Conservation (phyloP, 208 protist genomes). For the Trypanosoma brucei region DNA sequence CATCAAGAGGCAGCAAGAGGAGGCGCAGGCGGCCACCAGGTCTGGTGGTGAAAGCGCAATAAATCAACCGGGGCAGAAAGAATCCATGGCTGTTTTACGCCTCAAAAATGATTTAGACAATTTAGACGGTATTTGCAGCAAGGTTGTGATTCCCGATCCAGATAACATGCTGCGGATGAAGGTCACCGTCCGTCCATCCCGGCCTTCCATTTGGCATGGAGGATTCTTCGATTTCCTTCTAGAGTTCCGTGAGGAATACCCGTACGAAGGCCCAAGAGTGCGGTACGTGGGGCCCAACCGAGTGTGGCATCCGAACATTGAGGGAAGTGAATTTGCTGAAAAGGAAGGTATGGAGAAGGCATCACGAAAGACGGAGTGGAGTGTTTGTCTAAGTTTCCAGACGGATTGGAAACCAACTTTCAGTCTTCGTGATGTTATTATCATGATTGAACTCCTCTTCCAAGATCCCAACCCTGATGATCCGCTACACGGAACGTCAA, state of each 20-base stretch:
- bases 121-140: conserved; percentile 46
- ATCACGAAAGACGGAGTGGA: conserved; percentile 30
- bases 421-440: conserved; percentile 66
- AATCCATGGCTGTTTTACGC: conserved; percentile 38
- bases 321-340: conserved; percentile 53
- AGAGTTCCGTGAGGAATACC: conserved; percentile 66
- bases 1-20: conserved; percentile 25
- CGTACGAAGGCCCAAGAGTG: conserved; percentile 76
- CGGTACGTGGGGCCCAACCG: conserved; percentile 64
- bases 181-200: conserved; percentile 33
- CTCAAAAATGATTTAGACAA: conserved; percentile 61
- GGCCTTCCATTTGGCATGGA: conserved; percentile 54
- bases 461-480: conserved; percentile 75
- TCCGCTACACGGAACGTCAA: conserved; percentile 63
- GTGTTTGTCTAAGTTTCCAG: conserved; percentile 84
- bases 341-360: neutral
- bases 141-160: conserved; percentile 33
- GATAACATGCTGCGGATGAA: conserved; percentile 47
- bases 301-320: conserved; percentile 89
- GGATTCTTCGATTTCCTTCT: conserved; percentile 70
- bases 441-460: conserved; percentile 80
- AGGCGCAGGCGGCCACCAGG: conserved; percentile 3
- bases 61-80: conserved; percentile 5
- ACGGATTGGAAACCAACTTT: conserved; percentile 73
- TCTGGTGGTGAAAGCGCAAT: neutral